Percentiles rank a stretch among this genome's conserved stretches.
These are phyloP conservation scores for Penicillium egyptiacum DNA, from an alignment of 495 filamentous ascomycete species.

Conservation along the genomic window DNA sequence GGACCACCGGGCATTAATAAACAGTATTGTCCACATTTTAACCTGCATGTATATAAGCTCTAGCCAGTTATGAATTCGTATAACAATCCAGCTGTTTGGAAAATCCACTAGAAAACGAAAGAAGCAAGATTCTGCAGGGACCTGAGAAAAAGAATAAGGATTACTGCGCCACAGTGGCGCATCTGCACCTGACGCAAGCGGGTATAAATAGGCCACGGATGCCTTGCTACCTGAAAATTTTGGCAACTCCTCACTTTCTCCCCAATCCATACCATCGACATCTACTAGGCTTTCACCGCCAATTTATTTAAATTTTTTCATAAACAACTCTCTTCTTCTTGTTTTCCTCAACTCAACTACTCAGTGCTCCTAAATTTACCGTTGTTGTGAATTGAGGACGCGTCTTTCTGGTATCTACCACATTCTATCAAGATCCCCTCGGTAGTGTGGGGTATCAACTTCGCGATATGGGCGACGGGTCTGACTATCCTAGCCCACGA, in stretches of 20 bases:
- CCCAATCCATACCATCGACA: slow-evolving; percentile 8
- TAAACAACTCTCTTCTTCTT: not conserved
- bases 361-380: slow-evolving; percentile 1
- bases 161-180: slow-evolving; percentile 19
- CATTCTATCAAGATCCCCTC: slow-evolving; percentile 28
- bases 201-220: slow-evolving; percentile 22
- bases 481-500: slow-evolving; percentile 54
- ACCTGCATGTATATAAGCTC: slow-evolving; percentile 17
- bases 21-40: slow-evolving; percentile 6
- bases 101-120: slow-evolving; percentile 13
- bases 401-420: slow-evolving; percentile 30
- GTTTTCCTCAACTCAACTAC: not conserved
- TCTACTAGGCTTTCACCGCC: not conserved
- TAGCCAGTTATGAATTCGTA: slow-evolving; percentile 7
- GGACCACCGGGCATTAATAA: slow-evolving; percentile 1
- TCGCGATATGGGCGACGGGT: slow-evolving; percentile 50
- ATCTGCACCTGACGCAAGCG: slow-evolving; percentile 1
- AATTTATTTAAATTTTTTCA: slow-evolving; percentile 17
- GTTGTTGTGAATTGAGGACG: slow-evolving; percentile 21
- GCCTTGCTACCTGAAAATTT: slow-evolving; percentile 40
- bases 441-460: slow-evolving; percentile 37
- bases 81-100: slow-evolving; percentile 12
- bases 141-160: not conserved
- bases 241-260: slow-evolving; percentile 28
- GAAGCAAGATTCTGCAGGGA: slow-evolving; percentile 10